Conservation (phyloP, 768 basidiomycete species). For the Piloderma croceum region DNA sequence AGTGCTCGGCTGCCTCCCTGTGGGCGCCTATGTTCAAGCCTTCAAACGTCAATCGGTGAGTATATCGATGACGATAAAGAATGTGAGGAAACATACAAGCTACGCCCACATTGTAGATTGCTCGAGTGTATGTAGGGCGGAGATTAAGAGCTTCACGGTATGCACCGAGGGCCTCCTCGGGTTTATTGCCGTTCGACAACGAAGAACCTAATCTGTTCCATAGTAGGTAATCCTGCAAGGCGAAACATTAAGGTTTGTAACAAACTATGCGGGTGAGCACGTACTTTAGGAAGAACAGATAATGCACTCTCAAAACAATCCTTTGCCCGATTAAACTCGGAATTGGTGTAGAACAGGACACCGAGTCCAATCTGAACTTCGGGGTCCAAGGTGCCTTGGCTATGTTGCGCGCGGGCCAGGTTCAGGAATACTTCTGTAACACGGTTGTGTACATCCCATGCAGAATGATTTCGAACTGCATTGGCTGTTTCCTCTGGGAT, state of each 20-base stretch:
- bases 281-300: constrained; percentile 65
- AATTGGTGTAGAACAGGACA: constrained; percentile 85
- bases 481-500: constrained; percentile 52
- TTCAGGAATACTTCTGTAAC: constrained; percentile 80
- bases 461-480: constrained; percentile 47
- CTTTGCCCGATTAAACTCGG: constrained; percentile 81
- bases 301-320: constrained; percentile 94
- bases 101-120: constrained; percentile 96
- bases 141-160: constrained; percentile 87
- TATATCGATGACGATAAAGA: constrained; percentile 1
- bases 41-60: constrained; percentile 25
- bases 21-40: constrained; percentile 94
- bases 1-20: constrained; percentile 95
- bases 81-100: constrained; percentile 63
- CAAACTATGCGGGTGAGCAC: constrained; percentile 16
- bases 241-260: too few relatives aligned
- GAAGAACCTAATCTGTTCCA: constrained; percentile 97
- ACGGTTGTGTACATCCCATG: constrained; percentile 79
- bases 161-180: constrained; percentile 87
- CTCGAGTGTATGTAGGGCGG: constrained; percentile 93
- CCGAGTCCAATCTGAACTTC: constrained; percentile 94
- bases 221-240: constrained; percentile 77
- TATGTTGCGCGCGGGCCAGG: constrained; percentile 80
- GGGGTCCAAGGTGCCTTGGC: constrained; percentile 65
- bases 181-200: constrained; percentile 88